Percentiles rank a stretch among this genome's conserved stretches.
Conservation (phyloP, 768 basidiomycete genomes). For the Lanmaoa rubissima region DNA sequence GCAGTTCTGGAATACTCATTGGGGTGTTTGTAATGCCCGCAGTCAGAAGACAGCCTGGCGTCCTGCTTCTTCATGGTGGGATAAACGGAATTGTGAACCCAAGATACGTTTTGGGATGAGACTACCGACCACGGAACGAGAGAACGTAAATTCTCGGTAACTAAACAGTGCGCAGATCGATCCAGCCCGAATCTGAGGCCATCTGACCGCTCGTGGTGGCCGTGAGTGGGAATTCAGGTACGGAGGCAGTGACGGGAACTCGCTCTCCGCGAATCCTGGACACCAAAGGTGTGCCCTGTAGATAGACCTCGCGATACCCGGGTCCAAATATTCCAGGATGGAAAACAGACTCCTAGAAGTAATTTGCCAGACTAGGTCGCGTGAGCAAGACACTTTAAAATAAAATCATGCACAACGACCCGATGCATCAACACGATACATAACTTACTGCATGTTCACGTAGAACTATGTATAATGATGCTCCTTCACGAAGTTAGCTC, state of each 20-base stretch:
- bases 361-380: not conserved
- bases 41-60: not conserved
- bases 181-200: not conserved
- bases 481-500: not conserved
- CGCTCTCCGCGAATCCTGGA: no score
- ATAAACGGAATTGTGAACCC: constrained; percentile 1
- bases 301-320: not conserved
- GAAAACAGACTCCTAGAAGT: not conserved
- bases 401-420: not conserved
- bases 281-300: no score
- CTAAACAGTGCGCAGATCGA: not conserved
- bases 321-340: not conserved
- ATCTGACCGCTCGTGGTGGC: not conserved
- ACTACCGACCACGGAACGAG: not conserved
- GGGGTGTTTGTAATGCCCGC: not conserved
- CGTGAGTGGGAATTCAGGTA: not conserved
- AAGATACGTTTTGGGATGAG: not conserved
- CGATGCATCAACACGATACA: not conserved
- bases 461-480: not conserved
- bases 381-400: not conserved
- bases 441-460: not conserved
- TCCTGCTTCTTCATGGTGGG: constrained; percentile 3
- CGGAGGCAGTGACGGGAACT: not conserved
- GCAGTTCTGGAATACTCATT: constrained; percentile 1
- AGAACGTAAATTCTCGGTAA: constrained; percentile 1